Evolutionary conservation across 2,329 filamentous ascomycete species (phyloP), one percentile per base, ranked within the genome.

Genomic region (Exserohilum rostratum): DNA sequence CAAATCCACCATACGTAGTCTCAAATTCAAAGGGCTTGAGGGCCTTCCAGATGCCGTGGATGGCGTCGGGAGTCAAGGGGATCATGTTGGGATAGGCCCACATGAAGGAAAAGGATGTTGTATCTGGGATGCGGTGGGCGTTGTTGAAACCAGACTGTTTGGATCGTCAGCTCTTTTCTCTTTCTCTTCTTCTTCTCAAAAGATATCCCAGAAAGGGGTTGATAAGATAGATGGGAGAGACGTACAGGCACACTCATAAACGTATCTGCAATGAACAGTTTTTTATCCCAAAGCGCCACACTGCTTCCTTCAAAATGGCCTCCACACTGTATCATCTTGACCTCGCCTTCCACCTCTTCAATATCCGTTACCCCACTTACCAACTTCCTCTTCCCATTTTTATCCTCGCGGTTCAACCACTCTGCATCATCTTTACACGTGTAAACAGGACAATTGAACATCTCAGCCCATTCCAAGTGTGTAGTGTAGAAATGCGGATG

Each of bases 401-500:
- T 59, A 57, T 82, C 80, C 7, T 68, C 61, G 2, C 82, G 76
- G 51, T 78, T 83, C 10, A 87, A 71, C 90, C 90, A 95, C 60
- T 77, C 67, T 50, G 76, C 73, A 72, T 96, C 91, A 53, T 89
- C 87, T 5, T 73, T 73, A 0, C 87, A 80, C 1, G 91, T 68
- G 65, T 90, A 93, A 0, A 95, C 85, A 0, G 86, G 86, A 64
- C 90, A 92, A 4, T 76, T 27, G 62, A 95, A 93, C 0, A 81
- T 80, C 39, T 78, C 70, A 0, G 88, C 87, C 90, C 91, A 96
- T 61, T 88, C 84, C 0, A 90, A 73, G 71, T 91, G 88, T 3
- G 90, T 89, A 12, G 86, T 87, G 76, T 90, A 95, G 76, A 90
- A 96, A 71, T 96, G 91, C 47, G 91, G 91, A 74, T 96, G 90